Conservation (phyloP, 1,139 yeast genomes). For the Lodderomyces jiufengensis region DNA sequence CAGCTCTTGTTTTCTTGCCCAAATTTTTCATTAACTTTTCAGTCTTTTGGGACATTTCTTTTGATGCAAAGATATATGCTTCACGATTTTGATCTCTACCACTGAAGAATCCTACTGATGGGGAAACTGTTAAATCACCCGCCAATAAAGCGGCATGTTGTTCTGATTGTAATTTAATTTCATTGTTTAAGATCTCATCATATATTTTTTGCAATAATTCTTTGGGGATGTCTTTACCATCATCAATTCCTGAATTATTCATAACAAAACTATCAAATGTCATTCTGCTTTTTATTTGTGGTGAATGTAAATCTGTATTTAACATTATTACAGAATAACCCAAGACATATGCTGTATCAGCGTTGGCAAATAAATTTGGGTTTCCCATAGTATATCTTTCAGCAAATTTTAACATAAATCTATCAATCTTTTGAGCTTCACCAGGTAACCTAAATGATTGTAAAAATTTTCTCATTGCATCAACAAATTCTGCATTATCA, state of each 20-base stretch:
- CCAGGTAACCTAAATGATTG: slow-evolving; percentile 95
- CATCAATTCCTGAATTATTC: slow-evolving; percentile 92
- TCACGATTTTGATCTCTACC: slow-evolving; percentile 76
- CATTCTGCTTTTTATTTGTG: slow-evolving; percentile 84
- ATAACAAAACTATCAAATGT: slow-evolving; percentile 77
- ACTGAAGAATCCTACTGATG: slow-evolving; percentile 63
- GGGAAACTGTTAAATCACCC: slow-evolving; percentile 46
- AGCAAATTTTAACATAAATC: slow-evolving; percentile 95
- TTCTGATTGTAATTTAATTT: slow-evolving; percentile 87
- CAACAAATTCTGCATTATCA: slow-evolving; percentile 64
- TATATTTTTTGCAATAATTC: slow-evolving; percentile 68
- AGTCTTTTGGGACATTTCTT: slow-evolving; percentile 85
- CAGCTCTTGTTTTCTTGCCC: slow-evolving; percentile 44
- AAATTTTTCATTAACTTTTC: slow-evolving; percentile 77
- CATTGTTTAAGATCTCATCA: slow-evolving; percentile 74
- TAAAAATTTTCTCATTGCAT: slow-evolving; percentile 77
- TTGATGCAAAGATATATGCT: slow-evolving; percentile 88
- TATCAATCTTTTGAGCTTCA: slow-evolving; percentile 95
- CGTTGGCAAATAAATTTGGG: slow-evolving; percentile 80
- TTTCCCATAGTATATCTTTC: slow-evolving; percentile 87
- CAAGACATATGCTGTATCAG: slow-evolving; percentile 89
- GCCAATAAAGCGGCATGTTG: slow-evolving; percentile 88
- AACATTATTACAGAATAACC: slow-evolving; percentile 91
- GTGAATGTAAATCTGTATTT: slow-evolving; percentile 91
- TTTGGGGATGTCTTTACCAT: slow-evolving; percentile 77